These are phyloP conservation scores for Phyllosticta citrichinensis DNA, from an alignment of 2,329 filamentous ascomycete genomes.

Conservation along the genomic window DNA sequence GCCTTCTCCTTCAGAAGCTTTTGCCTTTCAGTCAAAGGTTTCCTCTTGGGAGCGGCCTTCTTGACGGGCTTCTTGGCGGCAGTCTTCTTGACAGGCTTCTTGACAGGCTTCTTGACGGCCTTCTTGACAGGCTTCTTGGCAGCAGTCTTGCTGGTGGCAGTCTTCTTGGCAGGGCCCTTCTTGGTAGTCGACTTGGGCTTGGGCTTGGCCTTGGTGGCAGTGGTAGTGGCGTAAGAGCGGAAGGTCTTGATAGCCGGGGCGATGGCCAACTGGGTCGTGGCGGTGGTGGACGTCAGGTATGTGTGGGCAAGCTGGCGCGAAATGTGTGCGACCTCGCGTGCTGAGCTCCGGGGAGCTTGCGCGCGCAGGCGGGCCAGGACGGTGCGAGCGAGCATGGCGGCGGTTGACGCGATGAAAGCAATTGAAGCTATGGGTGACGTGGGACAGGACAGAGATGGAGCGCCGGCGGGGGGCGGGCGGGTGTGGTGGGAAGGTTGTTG, in stretches of 20 bases:
- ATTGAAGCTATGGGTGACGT: not conserved
- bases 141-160: not conserved
- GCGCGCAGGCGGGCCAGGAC: constrained; percentile 26
- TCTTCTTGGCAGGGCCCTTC: constrained; percentile 6
- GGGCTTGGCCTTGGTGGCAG: constrained; percentile 22
- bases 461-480: not conserved
- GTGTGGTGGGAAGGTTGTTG: not conserved
- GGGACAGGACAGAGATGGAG: not conserved
- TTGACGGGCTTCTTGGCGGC: constrained; percentile 12
- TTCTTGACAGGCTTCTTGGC: constrained; percentile 3
- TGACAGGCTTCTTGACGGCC: constrained; percentile 6
- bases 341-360: constrained; percentile 23
- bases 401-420: not conserved
- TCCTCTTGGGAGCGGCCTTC: constrained; percentile 13
- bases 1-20: constrained; percentile 17
- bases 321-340: constrained; percentile 27
- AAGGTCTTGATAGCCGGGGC: constrained; percentile 17
- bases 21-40: constrained; percentile 15
- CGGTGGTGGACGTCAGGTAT: constrained; percentile 10
- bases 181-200: not conserved
- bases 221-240: constrained; percentile 26
- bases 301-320: constrained; percentile 20
- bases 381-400: constrained; percentile 25
- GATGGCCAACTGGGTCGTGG: constrained; percentile 14
- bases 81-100: constrained; percentile 18